These are phyloP conservation scores for Batrachochytrium dendrobatidis DNA, from an alignment of 371 early-diverging fungal species.

Conservation along the genomic window DNA sequence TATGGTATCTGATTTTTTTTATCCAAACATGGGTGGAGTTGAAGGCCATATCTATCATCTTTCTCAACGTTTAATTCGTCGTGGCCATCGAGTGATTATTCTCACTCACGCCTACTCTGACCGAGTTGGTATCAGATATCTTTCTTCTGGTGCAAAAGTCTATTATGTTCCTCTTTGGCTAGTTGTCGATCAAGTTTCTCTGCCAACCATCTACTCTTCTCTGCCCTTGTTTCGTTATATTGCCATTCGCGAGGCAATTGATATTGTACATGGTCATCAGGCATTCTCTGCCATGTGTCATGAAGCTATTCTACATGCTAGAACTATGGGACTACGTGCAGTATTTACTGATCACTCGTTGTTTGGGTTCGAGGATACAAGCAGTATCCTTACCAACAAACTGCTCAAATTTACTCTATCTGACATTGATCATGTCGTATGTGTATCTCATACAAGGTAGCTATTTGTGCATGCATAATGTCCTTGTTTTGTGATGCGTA, in stretches of 20 bases:
- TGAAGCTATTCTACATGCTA: conserved; percentile 94
- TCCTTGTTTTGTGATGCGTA: not conserved
- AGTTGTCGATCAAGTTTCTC: conserved; percentile 77
- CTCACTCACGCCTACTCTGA: conserved; percentile 84
- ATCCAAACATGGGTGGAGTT: conserved; percentile 97
- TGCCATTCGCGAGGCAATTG: conserved; percentile 81
- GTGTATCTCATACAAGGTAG: conserved; percentile 96
- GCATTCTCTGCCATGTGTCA: conserved; percentile 92
- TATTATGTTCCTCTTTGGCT: conserved; percentile 92
- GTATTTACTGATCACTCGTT: conserved; percentile 99
- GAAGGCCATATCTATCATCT: conserved; percentile 95
- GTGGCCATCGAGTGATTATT: conserved; percentile 84
- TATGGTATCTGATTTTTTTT: conserved; percentile 94
- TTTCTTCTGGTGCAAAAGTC: conserved; percentile 93
- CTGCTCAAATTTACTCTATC: conserved; percentile 88
- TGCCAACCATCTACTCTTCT: conserved; percentile 91
- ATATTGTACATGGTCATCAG: conserved; percentile 97
- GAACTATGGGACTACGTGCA: conserved; percentile 90
- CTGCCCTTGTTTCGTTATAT: conserved; percentile 91
- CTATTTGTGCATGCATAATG: not conserved
- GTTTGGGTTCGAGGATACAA: conserved; percentile 93
- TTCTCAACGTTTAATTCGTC: conserved; percentile 77
- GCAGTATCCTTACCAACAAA: conserved; percentile 92
- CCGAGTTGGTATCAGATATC: conserved; percentile 82
- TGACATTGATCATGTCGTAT: conserved; percentile 94